Percentiles rank a stretch among this genome's conserved stretches.
These are phyloP conservation scores for Triticum dicoccoides DNA, from an alignment of 176 grass and related monocot genomes.

Conservation along the genomic window DNA sequence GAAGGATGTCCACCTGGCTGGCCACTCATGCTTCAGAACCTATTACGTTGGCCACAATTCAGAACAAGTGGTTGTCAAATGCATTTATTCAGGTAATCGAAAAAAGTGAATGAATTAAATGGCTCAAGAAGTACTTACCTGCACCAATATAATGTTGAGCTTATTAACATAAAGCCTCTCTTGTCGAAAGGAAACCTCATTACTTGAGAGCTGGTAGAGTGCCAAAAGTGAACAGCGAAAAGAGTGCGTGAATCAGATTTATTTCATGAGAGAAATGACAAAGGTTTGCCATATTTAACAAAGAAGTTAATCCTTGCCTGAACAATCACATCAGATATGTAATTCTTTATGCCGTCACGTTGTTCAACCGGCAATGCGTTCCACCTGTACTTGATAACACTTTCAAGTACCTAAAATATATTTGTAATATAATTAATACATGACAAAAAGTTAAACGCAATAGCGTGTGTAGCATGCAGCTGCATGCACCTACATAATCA, in stretches of 20 bases:
- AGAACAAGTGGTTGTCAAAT: background rate
- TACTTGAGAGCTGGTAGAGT: slow-evolving; percentile 77
- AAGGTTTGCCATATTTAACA: background rate
- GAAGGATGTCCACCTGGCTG: slow-evolving; percentile 89
- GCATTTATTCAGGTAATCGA: background rate
- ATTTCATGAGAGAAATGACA: slow-evolving; percentile 4
- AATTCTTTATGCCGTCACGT: slow-evolving; percentile 98
- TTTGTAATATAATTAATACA: slow-evolving; percentile 29
- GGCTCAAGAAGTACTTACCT: slow-evolving; percentile 51
- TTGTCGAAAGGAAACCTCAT: slow-evolving; percentile 82
- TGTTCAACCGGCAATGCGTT: slow-evolving; percentile 91
- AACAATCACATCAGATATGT: slow-evolving; percentile 96
- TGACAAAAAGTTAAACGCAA: background rate
- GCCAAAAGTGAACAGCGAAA: background rate
- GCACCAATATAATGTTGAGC: slow-evolving; percentile 96
- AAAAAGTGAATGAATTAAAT: background rate
- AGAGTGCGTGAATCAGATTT: slow-evolving; percentile 15
- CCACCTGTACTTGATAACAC: slow-evolving; percentile 99
- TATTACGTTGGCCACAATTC: slow-evolving; percentile 40
- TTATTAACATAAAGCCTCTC: slow-evolving; percentile 99
- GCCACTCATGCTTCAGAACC: slow-evolving; percentile 99
- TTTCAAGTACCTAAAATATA: slow-evolving; percentile 83
- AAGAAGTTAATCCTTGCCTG: slow-evolving; percentile 45
- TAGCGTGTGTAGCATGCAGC: background rate
- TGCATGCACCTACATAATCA: background rate